Percentiles rank a stretch among this genome's conserved stretches.
Conservation (phyloP, 2,329 filamentous ascomycete genomes). For the Xenoacremonium recifei region DNA sequence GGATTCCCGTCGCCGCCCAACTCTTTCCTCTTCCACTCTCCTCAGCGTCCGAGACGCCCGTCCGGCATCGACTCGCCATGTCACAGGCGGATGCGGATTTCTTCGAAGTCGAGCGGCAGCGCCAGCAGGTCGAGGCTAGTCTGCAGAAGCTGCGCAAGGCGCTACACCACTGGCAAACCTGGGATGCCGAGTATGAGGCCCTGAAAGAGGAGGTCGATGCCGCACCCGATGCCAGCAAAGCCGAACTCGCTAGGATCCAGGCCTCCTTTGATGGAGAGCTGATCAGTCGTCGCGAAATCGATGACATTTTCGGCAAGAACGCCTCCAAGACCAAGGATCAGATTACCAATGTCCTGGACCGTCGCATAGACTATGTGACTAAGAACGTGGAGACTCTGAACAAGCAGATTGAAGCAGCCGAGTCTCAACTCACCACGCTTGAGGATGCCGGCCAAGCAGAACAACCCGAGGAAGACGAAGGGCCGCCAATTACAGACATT, state of each 20-base stretch:
- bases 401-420: conserved; percentile 67
- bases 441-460: conserved; percentile 59
- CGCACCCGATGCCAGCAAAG: conserved; percentile 43
- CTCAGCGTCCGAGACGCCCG: conserved; percentile 3
- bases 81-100: conserved; percentile 49
- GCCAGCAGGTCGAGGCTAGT: conserved; percentile 72
- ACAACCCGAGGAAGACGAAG: conserved; percentile 66
- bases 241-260: conserved; percentile 56
- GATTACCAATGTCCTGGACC: conserved; percentile 60
- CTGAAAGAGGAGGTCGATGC: conserved; percentile 77
- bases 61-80: conserved; percentile 33
- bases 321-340: conserved; percentile 33
- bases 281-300: conserved; percentile 56
- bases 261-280: conserved; percentile 61
- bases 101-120: conserved; percentile 71
- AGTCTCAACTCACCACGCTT: conserved; percentile 72
- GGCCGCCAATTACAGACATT: conserved; percentile 83
- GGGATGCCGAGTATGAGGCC: conserved; percentile 88
- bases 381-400: conserved; percentile 75
- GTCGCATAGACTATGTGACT: conserved; percentile 85
- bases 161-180: conserved; percentile 84
- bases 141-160: conserved; percentile 68
- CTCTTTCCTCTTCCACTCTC: conserved; percentile 7
- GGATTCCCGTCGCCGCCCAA: conserved; percentile 2
- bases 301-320: conserved; percentile 42